Evolutionary conservation across 495 filamentous ascomycete genomes (phyloP).

Genomic region (Penicillium macrosclerotiorum): DNA sequence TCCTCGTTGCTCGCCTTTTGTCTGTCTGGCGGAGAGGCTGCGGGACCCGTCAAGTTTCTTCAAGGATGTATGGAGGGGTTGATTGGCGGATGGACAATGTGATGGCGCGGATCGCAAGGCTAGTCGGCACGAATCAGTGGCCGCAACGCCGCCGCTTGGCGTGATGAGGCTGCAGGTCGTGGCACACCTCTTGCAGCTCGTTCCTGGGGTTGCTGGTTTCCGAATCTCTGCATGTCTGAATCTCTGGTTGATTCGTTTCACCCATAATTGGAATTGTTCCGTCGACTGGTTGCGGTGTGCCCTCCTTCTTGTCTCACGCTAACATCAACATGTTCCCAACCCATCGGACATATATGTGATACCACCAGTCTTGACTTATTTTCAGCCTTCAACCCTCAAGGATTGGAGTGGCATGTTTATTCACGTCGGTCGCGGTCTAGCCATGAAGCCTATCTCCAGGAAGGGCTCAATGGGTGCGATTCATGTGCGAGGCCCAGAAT

Average conservation of each 20-base stretch:
- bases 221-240: too few relatives aligned
- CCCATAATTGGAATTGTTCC: constrained; percentile 13
- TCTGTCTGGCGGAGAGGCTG: too few relatives aligned
- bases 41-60: constrained; percentile 11
- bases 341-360: constrained; percentile 18
- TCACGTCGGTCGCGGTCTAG: too few relatives aligned
- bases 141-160: constrained; percentile 13
- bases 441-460: too few relatives aligned
- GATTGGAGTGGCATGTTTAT: too few relatives aligned
- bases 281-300: not conserved
- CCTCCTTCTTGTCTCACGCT: constrained; percentile 4
- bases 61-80: constrained; percentile 12
- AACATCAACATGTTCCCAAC: constrained; percentile 12
- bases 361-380: constrained; percentile 9
- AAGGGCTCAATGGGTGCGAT: not conserved
- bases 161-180: constrained; percentile 29
- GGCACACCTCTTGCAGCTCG: too few relatives aligned
- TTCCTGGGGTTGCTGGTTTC: constrained; percentile 2
- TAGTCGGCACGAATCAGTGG: constrained; percentile 21
- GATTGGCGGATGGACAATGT: constrained; percentile 25
- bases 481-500: not conserved
- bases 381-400: too few relatives aligned
- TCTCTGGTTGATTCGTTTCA: constrained; percentile 12
- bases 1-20: not conserved
- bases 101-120: constrained; percentile 24